These are phyloP conservation scores for Aspergillus unguis DNA, from an alignment of 2,329 filamentous ascomycete species.

Conservation along the genomic window DNA sequence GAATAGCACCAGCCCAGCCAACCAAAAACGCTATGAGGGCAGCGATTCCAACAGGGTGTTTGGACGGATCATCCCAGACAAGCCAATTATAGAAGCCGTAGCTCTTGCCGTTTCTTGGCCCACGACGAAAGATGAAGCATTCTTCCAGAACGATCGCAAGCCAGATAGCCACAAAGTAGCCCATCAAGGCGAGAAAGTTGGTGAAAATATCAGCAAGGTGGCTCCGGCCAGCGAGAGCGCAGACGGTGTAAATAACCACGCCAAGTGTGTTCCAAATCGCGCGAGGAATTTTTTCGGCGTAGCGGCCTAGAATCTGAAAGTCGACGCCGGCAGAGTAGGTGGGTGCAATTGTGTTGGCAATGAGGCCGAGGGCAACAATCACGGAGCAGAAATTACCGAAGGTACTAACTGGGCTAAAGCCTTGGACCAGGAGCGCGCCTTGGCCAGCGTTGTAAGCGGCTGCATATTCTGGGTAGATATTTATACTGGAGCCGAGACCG, in stretches of 20 bases:
- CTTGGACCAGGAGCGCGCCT: slow-evolving; percentile 63
- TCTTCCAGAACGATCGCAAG: slow-evolving; percentile 59
- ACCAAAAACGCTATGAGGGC: slow-evolving; percentile 60
- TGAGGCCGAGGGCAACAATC: slow-evolving; percentile 60
- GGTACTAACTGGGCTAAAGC: slow-evolving; percentile 55
- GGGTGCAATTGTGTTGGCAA: slow-evolving; percentile 64
- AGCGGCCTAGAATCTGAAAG: slow-evolving; percentile 63
- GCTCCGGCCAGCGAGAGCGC: slow-evolving; percentile 60
- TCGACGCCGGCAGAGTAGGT: slow-evolving; percentile 65
- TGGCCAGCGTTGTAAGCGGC: slow-evolving; percentile 57
- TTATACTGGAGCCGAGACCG: slow-evolving; percentile 59
- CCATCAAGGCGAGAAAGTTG: slow-evolving; percentile 68
- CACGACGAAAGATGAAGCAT: slow-evolving; percentile 58
- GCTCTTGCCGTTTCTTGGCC: slow-evolving; percentile 23
- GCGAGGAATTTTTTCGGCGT: slow-evolving; percentile 57
- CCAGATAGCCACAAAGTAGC: slow-evolving; percentile 67
- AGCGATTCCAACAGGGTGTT: slow-evolving; percentile 61
- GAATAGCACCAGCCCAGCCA: slow-evolving; percentile 62
- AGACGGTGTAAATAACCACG: slow-evolving; percentile 61
- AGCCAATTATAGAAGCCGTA: slow-evolving; percentile 54
- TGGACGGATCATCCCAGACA: slow-evolving; percentile 57
- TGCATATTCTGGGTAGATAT: slow-evolving; percentile 52
- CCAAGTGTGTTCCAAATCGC: slow-evolving; percentile 63
- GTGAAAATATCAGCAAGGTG: slow-evolving; percentile 63
- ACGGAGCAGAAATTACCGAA: slow-evolving; percentile 68